Conservation (phyloP, 2,329 filamentous ascomycete species). For the Talaromyces sp. region DNA sequence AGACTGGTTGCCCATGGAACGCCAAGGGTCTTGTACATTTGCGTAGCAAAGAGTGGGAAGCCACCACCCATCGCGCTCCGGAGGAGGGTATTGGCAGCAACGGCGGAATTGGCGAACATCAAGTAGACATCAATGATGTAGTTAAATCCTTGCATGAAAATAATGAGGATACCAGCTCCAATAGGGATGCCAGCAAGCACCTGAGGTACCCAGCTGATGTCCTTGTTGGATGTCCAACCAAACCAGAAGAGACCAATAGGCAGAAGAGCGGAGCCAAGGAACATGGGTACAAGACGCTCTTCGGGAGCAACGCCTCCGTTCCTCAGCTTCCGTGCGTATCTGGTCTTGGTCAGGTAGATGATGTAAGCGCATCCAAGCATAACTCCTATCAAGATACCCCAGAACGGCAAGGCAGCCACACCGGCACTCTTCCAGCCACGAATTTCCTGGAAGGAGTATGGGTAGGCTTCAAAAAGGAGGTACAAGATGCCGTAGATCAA, state of each 20-base stretch:
- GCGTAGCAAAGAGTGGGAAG: conserved; percentile 37
- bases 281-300: conserved; percentile 49
- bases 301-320: conserved; percentile 38
- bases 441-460: conserved; percentile 40
- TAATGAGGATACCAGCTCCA: conserved; percentile 46
- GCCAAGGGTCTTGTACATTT: conserved; percentile 41
- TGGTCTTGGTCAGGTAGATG: conserved; percentile 33
- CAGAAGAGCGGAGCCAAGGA: conserved; percentile 44
- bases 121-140: conserved; percentile 46
- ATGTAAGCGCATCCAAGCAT: conserved; percentile 32
- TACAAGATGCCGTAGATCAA: conserved; percentile 37
- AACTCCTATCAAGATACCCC: conserved; percentile 49
- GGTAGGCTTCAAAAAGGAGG: conserved; percentile 37
- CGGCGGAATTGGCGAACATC: conserved; percentile 41
- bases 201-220: conserved; percentile 48
- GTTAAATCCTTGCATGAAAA: conserved; percentile 46
- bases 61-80: conserved; percentile 36
- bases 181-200: conserved; percentile 46
- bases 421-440: conserved; percentile 44
- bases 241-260: conserved; percentile 53
- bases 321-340: conserved; percentile 28
- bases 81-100: conserved; percentile 41
- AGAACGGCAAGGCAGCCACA: conserved; percentile 47
- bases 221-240: conserved; percentile 47
- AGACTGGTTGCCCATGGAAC: conserved; percentile 43